A percentile compares a stretch with the other conserved stretches of the same genome.
Conservation (phyloP, 768 basidiomycete genomes). For the Boletellus sp. region DNA sequence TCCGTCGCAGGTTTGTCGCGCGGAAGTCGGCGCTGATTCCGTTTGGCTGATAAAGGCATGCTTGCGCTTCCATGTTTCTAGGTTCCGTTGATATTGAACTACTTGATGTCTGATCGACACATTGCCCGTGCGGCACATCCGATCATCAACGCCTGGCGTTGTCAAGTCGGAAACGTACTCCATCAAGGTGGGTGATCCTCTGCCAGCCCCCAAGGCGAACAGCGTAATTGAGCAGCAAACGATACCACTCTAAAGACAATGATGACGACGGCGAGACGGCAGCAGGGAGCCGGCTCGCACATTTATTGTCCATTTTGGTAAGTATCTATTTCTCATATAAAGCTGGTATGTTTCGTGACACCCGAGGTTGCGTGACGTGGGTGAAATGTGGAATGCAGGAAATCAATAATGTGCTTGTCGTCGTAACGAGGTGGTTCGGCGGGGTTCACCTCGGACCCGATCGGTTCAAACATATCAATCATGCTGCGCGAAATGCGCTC, state of each 20-base stretch:
- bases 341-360: no score
- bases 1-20: slow-evolving; percentile 59
- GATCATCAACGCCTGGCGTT: slow-evolving; percentile 80
- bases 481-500: slow-evolving; percentile 88
- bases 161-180: slow-evolving; percentile 59
- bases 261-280: slow-evolving; percentile 95
- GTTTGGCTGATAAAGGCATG: neutral
- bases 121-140: slow-evolving; percentile 77
- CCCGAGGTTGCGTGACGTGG: no score
- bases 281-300: slow-evolving; percentile 86
- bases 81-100: slow-evolving; percentile 65
- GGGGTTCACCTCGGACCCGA: slow-evolving; percentile 90
- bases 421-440: slow-evolving; percentile 93
- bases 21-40: neutral
- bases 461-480: slow-evolving; percentile 90
- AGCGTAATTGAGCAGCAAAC: slow-evolving; percentile 1
- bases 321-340: slow-evolving; percentile 17
- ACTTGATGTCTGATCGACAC: slow-evolving; percentile 67
- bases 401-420: slow-evolving; percentile 76
- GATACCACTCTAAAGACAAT: slow-evolving; percentile 55
- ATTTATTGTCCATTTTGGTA: slow-evolving; percentile 85
- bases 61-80: slow-evolving; percentile 25
- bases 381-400: slow-evolving; percentile 46
- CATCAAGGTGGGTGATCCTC: slow-evolving; percentile 59
- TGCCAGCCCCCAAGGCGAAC: neutral